phyloP scores from a whole-genome alignment of 139 green algal genomes.

The Chlamydomonas applanata region DNA sequence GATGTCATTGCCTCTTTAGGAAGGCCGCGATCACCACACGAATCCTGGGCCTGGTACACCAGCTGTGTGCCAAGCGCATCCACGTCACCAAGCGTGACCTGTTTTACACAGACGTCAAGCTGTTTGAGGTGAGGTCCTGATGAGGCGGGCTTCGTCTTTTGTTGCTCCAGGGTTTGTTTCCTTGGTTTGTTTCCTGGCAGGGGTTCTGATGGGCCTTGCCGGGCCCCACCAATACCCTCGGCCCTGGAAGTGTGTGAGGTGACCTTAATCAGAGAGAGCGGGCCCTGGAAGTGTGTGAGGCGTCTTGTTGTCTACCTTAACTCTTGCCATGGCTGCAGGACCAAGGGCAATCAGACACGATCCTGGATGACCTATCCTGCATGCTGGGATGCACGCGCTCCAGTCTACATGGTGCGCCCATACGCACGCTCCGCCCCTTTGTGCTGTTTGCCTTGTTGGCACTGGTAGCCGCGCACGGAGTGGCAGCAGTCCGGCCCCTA shows the following conservation, averaged over 20 bases:
- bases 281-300: constrained; percentile 6
- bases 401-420: constrained; percentile 76
- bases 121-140: constrained; percentile 75
- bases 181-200: too few relatives aligned
- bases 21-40: constrained; percentile 85
- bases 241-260: too few relatives aligned
- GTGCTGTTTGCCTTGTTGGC: too few relatives aligned
- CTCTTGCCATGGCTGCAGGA: constrained; percentile 48
- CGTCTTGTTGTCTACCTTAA: not conserved
- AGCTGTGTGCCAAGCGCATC: constrained; percentile 77
- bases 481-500: too few relatives aligned
- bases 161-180: too few relatives aligned
- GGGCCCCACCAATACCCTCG: too few relatives aligned
- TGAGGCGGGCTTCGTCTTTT: too few relatives aligned
- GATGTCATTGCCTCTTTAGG: constrained; percentile 2
- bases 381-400: constrained; percentile 95
- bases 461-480: too few relatives aligned
- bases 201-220: too few relatives aligned
- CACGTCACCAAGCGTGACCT: constrained; percentile 92
- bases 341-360: constrained; percentile 78
- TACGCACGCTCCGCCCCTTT: too few relatives aligned
- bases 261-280: too few relatives aligned
- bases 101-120: constrained; percentile 98
- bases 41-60: constrained; percentile 87
- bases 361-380: constrained; percentile 93